Evolutionary conservation across 345 rosid species (phyloP), one percentile per base, ranked within the genome.

Genomic region (Mallotus nudiflorus): DNA sequence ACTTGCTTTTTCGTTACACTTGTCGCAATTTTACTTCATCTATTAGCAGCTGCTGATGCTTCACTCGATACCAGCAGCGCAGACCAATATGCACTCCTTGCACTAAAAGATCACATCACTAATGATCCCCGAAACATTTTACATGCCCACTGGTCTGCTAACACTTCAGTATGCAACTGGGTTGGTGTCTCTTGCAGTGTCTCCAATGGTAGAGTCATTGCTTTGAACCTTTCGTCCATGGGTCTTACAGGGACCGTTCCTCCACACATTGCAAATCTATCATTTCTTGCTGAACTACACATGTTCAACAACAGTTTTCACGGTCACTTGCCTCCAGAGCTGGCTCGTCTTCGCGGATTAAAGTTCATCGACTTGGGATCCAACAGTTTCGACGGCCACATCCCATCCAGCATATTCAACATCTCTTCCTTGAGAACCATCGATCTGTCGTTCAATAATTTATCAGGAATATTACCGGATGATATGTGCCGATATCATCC

Each of bases 241-340:
- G 57, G 18, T 67, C 67, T 67, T 16, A 3, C 27, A 5, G 76
- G 78, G 45, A 79, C 71, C 52, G 16, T 79, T 12, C 73, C 82
- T 24, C 64, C 76, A 3, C 64, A 68, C 4, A 7, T 66, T 1
- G 78, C 78, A 9, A 74, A 66, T n/a, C 19, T 74, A 1, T 69
- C 71, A 1, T 65, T 59, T 25, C 62, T 77, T n/a, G 0, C n/a
- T 40, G 0, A 20, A 45, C 18, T 77, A 24, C 1, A 6, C 6
- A 3, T 72, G 22, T 1, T 20, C 28, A 54, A 71, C 69, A 77
- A 77, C 29, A 54, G 46, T 6, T 69, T 73, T 13, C 65, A 58
- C 7, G 76, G 70, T 29, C 1, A 50, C 56, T 39, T 65, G 19
- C 60, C 66, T 0, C 1, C 7, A 4, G 67, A 63, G 44, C 1